Conservation (phyloP, 331 rosid species). For the Rosa hybrid region DNA sequence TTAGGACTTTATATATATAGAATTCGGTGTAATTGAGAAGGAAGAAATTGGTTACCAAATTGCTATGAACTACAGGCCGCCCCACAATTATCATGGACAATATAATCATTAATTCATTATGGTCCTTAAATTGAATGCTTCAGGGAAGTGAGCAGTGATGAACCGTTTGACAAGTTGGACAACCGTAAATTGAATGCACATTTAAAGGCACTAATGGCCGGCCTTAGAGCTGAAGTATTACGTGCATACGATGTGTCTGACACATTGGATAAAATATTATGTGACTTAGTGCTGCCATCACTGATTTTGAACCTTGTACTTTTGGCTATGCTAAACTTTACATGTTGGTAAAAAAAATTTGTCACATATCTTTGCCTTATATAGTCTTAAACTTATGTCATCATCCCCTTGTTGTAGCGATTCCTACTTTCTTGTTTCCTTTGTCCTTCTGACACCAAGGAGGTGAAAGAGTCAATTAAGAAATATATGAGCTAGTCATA, state of each 20-base stretch:
- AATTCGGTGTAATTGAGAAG: background rate
- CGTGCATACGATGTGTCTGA: conserved; percentile 51
- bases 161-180: conserved; percentile 25
- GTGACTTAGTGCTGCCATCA: background rate
- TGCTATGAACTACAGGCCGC: background rate
- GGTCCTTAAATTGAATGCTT: too few relatives aligned
- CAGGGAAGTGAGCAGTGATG: background rate
- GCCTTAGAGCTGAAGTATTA: too few relatives aligned
- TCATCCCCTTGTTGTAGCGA: background rate
- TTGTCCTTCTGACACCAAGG: conserved; percentile 54
- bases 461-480: conserved; percentile 46
- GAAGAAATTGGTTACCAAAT: background rate
- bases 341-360: too few relatives aligned
- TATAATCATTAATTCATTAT: background rate
- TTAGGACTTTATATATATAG: background rate
- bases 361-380: too few relatives aligned
- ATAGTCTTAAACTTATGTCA: too few relatives aligned
- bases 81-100: background rate
- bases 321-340: background rate
- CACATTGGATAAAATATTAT: conserved; percentile 84
- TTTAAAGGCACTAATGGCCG: conserved; percentile 53
- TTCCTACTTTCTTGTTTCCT: background rate
- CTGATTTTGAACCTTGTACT: background rate
- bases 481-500: background rate
- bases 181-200: conserved; percentile 33